Conservation (phyloP, 2,329 filamentous ascomycete genomes). For the Ophiocordyceps robertsii region DNA sequence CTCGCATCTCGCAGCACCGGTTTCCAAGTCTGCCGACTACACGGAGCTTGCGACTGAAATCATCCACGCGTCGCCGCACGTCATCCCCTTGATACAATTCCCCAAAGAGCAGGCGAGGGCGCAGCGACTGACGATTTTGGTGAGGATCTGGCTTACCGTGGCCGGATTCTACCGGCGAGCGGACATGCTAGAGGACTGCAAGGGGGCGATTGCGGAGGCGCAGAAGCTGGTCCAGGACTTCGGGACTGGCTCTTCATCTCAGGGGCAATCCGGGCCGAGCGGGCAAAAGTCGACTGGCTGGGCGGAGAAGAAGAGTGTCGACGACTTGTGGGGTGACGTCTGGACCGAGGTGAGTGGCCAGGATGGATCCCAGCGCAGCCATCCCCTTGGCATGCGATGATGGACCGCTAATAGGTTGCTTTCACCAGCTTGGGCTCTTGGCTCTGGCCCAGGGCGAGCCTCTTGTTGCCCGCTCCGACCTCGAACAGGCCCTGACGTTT, state of each 20-base stretch:
- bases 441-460: conserved; percentile 46
- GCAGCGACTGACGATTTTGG: conserved; percentile 40
- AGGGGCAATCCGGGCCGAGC: conserved; percentile 47
- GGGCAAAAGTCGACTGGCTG: conserved; percentile 54
- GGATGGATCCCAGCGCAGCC: no score
- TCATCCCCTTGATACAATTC: conserved; percentile 40
- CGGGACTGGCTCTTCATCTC: conserved; percentile 49
- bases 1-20: conserved; percentile 27
- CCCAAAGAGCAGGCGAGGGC: conserved; percentile 37
- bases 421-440: conserved; percentile 50
- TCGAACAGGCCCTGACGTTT: conserved; percentile 70
- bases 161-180: conserved; percentile 78
- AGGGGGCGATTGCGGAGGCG: conserved; percentile 70
- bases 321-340: conserved; percentile 75
- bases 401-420: conserved; percentile 13
- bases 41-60: conserved; percentile 25
- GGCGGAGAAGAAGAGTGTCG: conserved; percentile 69
- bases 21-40: conserved; percentile 24
- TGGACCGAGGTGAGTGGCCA: conserved; percentile 55
- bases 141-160: conserved; percentile 83
- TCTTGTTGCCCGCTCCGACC: conserved; percentile 60
- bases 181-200: conserved; percentile 64
- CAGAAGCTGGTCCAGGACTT: conserved; percentile 59
- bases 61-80: conserved; percentile 29
- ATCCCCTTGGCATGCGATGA: not conserved